Percentiles rank a stretch among this genome's conserved stretches.
Evolutionary conservation across 176 grass and related monocot genomes (phyloP).

Genomic region (Olyra latifolia): DNA sequence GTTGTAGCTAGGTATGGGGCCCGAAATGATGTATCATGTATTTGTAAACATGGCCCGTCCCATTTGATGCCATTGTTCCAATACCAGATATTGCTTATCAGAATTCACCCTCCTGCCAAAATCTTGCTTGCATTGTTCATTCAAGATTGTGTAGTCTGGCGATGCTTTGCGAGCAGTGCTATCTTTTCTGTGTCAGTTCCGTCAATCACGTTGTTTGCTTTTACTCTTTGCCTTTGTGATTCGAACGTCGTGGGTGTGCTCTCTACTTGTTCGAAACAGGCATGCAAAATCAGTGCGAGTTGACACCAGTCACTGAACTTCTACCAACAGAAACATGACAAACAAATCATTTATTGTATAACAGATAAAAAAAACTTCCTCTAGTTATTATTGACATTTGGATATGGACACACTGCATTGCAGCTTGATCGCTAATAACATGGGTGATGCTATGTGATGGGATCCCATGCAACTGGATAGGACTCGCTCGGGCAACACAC

Average conservation of each 20-base stretch:
- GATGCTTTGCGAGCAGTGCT: neutral
- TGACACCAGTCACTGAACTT: neutral
- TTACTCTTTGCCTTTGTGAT: neutral
- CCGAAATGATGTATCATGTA: slow-evolving; percentile 37
- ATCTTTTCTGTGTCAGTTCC: neutral
- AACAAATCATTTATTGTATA: neutral
- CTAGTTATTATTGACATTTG: too few species aligned
- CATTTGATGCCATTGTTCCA: slow-evolving; percentile 24
- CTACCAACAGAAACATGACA: neutral
- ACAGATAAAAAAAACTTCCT: too few species aligned
- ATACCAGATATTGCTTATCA: neutral
- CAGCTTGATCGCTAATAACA: too few species aligned
- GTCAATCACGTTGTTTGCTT: neutral
- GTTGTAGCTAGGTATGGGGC: slow-evolving; percentile 27
- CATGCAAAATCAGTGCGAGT: neutral
- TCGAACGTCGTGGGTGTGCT: neutral
- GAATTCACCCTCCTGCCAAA: neutral
- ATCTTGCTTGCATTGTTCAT: neutral
- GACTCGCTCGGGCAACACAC: too few species aligned
- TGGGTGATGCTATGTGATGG: too few species aligned
- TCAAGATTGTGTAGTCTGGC: neutral
- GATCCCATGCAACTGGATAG: too few species aligned
- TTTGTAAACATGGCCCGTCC: slow-evolving; percentile 28
- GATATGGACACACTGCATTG: too few species aligned
- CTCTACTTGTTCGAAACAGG: neutral